These are phyloP conservation scores for Acanthamoeba triangularis DNA, from an alignment of 208 protist species.

Conservation along the genomic window DNA sequence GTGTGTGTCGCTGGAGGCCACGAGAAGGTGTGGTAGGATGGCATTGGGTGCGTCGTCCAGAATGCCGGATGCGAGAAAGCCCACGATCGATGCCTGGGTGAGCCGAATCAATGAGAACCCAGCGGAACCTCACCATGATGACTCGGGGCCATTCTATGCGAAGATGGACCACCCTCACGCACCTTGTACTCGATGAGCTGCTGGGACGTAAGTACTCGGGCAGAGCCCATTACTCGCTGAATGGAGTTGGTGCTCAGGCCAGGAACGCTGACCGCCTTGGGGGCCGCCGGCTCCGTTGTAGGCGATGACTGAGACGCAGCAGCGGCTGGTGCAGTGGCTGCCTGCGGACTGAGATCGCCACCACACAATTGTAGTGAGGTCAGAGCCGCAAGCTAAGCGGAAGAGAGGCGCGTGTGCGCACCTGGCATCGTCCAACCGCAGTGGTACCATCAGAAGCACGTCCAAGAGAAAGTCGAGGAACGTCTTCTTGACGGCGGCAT, in stretches of 20 bases:
- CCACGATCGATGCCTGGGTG: slow-evolving; percentile 38
- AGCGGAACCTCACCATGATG: too few relatives aligned
- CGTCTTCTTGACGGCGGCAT: slow-evolving; percentile 3
- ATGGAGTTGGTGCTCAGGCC: slow-evolving; percentile 54
- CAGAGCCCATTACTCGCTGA: slow-evolving; percentile 48
- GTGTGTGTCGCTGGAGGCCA: slow-evolving; percentile 65
- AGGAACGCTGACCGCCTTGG: not conserved
- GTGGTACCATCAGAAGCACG: slow-evolving; percentile 54
- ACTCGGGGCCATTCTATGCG: too few relatives aligned
- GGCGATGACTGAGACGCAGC: not conserved
- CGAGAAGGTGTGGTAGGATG: slow-evolving; percentile 50
- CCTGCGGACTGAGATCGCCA: not conserved
- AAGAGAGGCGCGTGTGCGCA: not conserved
- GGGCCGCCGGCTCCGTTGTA: not conserved
- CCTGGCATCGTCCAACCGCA: not conserved
- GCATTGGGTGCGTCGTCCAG: slow-evolving; percentile 45
- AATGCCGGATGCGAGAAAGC: slow-evolving; percentile 42
- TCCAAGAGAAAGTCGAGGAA: slow-evolving; percentile 55
- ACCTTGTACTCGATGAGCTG: slow-evolving; percentile 60
- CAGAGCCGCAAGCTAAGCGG: not conserved
- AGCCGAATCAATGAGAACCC: too few relatives aligned
- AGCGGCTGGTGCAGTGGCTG: not conserved
- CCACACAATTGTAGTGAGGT: not conserved
- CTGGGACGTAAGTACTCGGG: slow-evolving; percentile 31
- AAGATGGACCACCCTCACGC: too few relatives aligned